Conservation (phyloP, 108 stramenopile genomes). For the Pseudonitzschia multiseries region DNA sequence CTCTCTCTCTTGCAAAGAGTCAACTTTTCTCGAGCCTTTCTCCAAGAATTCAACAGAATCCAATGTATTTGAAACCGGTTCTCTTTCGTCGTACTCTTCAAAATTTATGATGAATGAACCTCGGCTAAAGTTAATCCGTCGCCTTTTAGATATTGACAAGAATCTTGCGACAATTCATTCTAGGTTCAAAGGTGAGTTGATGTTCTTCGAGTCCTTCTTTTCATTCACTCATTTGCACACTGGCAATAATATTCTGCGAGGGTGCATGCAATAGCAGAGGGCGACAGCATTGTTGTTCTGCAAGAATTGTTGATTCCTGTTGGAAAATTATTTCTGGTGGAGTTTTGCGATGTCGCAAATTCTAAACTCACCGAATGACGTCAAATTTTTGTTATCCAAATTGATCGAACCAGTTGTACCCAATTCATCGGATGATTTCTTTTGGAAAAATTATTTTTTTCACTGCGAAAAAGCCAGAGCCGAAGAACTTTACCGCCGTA, state of each 20-base stretch:
- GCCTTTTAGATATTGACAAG: constrained; percentile 49
- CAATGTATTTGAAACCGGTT: background rate
- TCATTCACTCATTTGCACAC: background rate
- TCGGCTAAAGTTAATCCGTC: constrained; percentile 43
- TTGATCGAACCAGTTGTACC: background rate
- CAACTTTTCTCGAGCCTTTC: constrained; percentile 39
- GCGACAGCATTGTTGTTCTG: background rate
- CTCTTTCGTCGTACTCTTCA: background rate
- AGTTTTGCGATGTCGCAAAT: background rate
- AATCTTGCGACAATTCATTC: constrained; percentile 42
- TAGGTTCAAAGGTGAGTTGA: constrained; percentile 41
- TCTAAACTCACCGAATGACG: background rate
- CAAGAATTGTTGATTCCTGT: background rate
- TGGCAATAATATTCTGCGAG: background rate
- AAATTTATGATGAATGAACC: constrained; percentile 38
- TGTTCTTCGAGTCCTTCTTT: background rate
- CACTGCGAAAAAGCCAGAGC: constrained; percentile 43
- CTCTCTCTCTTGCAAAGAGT: constrained; percentile 28
- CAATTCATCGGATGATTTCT: constrained; percentile 33
- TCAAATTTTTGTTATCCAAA: background rate
- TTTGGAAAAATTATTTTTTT: constrained; percentile 66
- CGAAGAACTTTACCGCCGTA: constrained; percentile 17
- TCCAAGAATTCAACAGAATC: constrained; percentile 2
- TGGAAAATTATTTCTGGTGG: background rate
- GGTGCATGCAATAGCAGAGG: background rate